A percentile compares a stretch with the other conserved stretches of the same genome.
phyloP scores from a whole-genome alignment of 2,329 filamentous ascomycete genomes.

The Rhynchosporium secalis region DNA sequence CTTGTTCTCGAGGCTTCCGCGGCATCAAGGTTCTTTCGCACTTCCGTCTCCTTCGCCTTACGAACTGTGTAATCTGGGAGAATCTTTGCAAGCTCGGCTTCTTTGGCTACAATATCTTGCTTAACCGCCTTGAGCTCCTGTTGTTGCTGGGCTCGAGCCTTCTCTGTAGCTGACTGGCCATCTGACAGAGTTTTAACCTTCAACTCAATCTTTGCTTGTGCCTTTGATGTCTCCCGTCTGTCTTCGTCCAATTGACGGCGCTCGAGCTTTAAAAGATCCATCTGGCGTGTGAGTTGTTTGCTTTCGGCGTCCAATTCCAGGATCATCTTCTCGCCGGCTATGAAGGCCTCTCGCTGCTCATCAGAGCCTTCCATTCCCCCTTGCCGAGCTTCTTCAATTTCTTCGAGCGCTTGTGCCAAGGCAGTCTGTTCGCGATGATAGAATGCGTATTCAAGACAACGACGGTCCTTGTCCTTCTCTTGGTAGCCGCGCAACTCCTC shows the following conservation, averaged over 20 bases:
- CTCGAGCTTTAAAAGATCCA: constrained; percentile 83
- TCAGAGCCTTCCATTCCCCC: constrained; percentile 84
- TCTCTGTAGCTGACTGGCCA: constrained; percentile 75
- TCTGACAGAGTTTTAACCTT: constrained; percentile 81
- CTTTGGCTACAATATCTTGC: constrained; percentile 71
- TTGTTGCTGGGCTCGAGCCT: constrained; percentile 69
- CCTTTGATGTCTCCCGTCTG: constrained; percentile 75
- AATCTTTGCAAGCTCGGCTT: constrained; percentile 73
- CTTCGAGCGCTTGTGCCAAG: constrained; percentile 74
- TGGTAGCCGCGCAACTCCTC: constrained; percentile 93
- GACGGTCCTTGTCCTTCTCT: constrained; percentile 87
- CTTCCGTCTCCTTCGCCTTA: constrained; percentile 69
- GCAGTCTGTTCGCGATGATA: constrained; percentile 86
- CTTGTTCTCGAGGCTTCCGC: constrained; percentile 74
- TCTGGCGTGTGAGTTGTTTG: constrained; percentile 74
- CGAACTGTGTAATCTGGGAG: constrained; percentile 73
- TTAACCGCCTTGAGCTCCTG: constrained; percentile 71
- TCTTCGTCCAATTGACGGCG: constrained; percentile 87
- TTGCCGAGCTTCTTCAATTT: constrained; percentile 78
- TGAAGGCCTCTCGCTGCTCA: constrained; percentile 73
- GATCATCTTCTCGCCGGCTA: constrained; percentile 77
- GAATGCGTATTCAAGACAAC: constrained; percentile 92
- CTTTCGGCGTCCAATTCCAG: constrained; percentile 76
- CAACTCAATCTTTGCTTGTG: constrained; percentile 82
- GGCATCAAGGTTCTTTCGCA: constrained; percentile 71